Evolutionary conservation across 805 yeast species (phyloP).

Genomic region (Phaffomyces thermotolerans): DNA sequence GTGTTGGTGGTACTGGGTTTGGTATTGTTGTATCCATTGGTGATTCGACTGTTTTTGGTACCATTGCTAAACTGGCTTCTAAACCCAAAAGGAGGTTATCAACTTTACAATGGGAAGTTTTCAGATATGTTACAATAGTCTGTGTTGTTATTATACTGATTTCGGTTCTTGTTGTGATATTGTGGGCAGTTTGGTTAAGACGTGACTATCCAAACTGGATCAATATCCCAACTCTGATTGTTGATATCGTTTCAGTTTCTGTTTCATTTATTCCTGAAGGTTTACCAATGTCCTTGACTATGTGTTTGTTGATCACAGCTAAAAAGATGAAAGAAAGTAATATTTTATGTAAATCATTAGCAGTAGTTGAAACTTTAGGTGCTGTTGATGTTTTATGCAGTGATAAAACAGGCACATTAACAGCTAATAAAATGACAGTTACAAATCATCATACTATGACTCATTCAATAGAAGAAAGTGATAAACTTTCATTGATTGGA

Average conservation of each 20-base stretch:
- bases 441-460: slow-evolving; percentile 19
- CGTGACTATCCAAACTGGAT: slow-evolving; percentile 35
- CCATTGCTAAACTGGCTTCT: slow-evolving; percentile 36
- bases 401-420: slow-evolving; percentile 41
- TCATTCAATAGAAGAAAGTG: neutral
- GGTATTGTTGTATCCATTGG: slow-evolving; percentile 40
- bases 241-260: slow-evolving; percentile 38
- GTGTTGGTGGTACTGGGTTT: slow-evolving; percentile 36
- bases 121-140: slow-evolving; percentile 28
- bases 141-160: slow-evolving; percentile 23
- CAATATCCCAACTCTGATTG: slow-evolving; percentile 31
- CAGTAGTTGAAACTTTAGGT: slow-evolving; percentile 51
- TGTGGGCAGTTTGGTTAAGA: slow-evolving; percentile 40
- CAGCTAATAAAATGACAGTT: slow-evolving; percentile 43
- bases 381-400: slow-evolving; percentile 41
- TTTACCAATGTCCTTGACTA: slow-evolving; percentile 43
- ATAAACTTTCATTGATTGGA: slow-evolving; percentile 18
- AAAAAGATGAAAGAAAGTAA: slow-evolving; percentile 36
- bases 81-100: slow-evolving; percentile 33
- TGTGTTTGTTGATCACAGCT: slow-evolving; percentile 42
- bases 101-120: slow-evolving; percentile 36
- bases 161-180: slow-evolving; percentile 26
- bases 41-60: slow-evolving; percentile 38
- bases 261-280: slow-evolving; percentile 49
- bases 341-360: slow-evolving; percentile 38